Percentiles rank a stretch among this genome's conserved stretches.
phyloP scores from a whole-genome alignment of 2,329 filamentous ascomycete species.

The Fusarium sp. region DNA sequence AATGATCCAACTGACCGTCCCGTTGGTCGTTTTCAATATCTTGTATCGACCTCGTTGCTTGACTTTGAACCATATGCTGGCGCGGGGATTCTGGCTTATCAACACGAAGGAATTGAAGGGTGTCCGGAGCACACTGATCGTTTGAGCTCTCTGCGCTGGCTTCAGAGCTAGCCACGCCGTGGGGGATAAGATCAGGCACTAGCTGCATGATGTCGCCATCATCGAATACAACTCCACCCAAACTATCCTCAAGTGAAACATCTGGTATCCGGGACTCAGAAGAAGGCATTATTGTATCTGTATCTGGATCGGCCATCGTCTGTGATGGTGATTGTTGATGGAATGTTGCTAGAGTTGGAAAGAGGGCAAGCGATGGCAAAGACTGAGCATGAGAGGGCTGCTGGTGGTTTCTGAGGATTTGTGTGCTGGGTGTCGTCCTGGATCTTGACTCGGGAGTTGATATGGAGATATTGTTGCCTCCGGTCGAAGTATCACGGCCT shows the following conservation, averaged over 20 bases:
- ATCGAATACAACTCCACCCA: neutral
- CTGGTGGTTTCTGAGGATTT: neutral
- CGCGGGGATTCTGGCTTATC: neutral
- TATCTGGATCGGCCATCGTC: neutral
- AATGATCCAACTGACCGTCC: neutral
- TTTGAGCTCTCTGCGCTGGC: neutral
- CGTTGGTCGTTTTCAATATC: neutral
- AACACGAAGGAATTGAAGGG: neutral
- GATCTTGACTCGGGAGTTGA: neutral
- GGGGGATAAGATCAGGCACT: neutral
- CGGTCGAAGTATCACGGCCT: no score
- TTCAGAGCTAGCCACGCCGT: neutral
- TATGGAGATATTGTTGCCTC: neutral
- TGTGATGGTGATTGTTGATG: neutral
- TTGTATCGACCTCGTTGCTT: neutral
- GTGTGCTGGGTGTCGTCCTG: neutral
- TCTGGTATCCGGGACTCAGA: no score
- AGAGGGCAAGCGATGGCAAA: neutral
- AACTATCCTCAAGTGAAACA: neutral
- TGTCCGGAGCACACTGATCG: neutral
- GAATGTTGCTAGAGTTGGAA: neutral
- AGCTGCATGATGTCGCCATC: neutral
- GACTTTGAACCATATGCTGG: neutral
- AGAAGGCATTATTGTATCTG: neutral
- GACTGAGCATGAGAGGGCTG: neutral